Evolutionary conservation across 2,329 filamentous ascomycete genomes (phyloP), one percentile per base, ranked within the genome.

Genomic region (Talaromyces sp.): DNA sequence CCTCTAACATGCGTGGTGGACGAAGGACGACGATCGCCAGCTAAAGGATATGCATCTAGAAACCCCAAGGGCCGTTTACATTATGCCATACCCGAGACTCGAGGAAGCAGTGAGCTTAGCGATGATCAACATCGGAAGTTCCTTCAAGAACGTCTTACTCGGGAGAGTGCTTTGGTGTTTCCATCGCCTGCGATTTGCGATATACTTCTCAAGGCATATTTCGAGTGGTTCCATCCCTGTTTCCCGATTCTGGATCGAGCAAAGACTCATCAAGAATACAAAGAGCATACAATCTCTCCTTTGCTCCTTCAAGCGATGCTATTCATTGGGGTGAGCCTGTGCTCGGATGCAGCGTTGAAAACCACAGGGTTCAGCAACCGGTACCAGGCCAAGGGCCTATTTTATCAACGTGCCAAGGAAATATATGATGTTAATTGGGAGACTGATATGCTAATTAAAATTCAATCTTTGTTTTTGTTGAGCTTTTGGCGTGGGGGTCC

Each of bases 151-250:
- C 65, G 72, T 10, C 65, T 78, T 2, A 67, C 65, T 30, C 69
- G 67, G 3, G 74, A 75, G 30, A 76, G 71, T 0, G 74, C 70
- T 2, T 75, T 83, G 37, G 73, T 74, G 0, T 76, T 81, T 20
- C 80, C 81, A 0, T 70, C 76, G 2, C 57, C 68, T 13, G 62
- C 72, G 2, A 70, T 77, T 16, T 76, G 76, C 37, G 67, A 77
- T 3, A 71, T 71, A 1, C 69, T 81, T 0, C 60, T 83, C 0
- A 68, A 75, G 16, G 80, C 80, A 0, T 84, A 83, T 65, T 84
- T 84, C 49, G 69, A 72, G 19, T 82, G 80, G 76, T 83, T 83
- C 47, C 82, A 84, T 56, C 80, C 82, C 0, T 80, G 79, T 49
- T 84, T 83, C 43, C 80, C 82, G 0, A 74, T 84, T 11, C 58